Base-by-base conservation (phyloP, 805 yeast genomes). In the Starmerella geochares region DNA sequence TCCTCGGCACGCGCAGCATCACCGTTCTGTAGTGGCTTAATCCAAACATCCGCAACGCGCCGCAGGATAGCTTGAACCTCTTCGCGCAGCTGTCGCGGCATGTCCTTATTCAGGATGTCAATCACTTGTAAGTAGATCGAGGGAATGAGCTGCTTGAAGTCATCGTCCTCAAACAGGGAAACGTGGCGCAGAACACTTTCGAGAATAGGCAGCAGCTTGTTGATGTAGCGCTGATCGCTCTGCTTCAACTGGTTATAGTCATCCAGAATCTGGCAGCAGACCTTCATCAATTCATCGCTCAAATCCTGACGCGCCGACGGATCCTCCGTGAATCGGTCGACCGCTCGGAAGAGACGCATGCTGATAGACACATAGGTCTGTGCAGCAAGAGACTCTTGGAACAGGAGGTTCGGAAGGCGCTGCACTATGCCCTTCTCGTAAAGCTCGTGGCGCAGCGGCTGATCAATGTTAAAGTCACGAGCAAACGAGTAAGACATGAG, bases 391-490 rank as follows among this genome's bases (percentile, higher is more conserved):
- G 94, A 80, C 65, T 94, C 98, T 66, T 94, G 98, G 59, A 85
- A 84, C 59, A 88, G 70, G 59, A 92, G 69, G 59, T 92, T 94
- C 19, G 99, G 98, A 49, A 90, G 74, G 62, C 88, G 81, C 60
- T 86, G 94, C 67, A 88, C 90, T 36, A 87, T 81, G 1, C 96
- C 95, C 3, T 92, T 85, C 60, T 86, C 84, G 81, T 94, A 88
- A 37, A 92, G 70, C 58, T 92, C 72, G n/a, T 85, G 82, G 56
- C 99, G 73, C 58, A 92, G 71, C 48, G 86, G 87, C 64, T 83
- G 82, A 65, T 92, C 88, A 51, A 81, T 87, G 65, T 92, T 92
- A 71, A 92, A 92, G 51, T 75, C 78, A 59, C 83, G 78, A 2
- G 97, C 85, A 68, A 94, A 92, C 56, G 74, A 73, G 68, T 85